phyloP scores from a whole-genome alignment of 2,329 filamentous ascomycete genomes.

The Orbilia oligospora region DNA sequence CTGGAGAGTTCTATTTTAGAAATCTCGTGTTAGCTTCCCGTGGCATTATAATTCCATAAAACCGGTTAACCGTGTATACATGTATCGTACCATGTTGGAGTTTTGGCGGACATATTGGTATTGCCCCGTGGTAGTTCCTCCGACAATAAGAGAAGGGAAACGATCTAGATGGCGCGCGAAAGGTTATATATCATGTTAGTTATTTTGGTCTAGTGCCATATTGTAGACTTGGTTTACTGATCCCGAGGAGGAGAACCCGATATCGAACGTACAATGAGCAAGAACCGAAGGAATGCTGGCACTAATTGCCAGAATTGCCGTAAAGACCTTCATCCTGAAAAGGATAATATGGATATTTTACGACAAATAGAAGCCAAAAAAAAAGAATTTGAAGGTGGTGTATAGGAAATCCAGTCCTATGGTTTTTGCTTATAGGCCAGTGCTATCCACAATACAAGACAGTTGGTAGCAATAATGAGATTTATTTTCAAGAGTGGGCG shows the following conservation, averaged over 20 bases:
- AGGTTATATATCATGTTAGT: constrained; percentile 38
- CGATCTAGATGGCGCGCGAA: constrained; percentile 16
- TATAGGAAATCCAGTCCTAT: constrained; percentile 25
- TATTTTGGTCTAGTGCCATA: constrained; percentile 6
- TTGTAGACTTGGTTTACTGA: neutral
- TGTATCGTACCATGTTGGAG: constrained; percentile 50
- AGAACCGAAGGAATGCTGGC: constrained; percentile 59
- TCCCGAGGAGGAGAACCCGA: neutral
- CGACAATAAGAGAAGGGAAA: constrained; percentile 68
- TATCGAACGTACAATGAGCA: constrained; percentile 58
- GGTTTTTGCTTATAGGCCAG: neutral
- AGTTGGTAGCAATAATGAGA: neutral
- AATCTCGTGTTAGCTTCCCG: neutral
- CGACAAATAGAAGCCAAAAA: neutral
- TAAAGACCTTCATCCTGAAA: constrained; percentile 61
- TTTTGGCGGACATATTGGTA: constrained; percentile 64
- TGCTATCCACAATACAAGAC: neutral
- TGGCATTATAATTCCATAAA: neutral
- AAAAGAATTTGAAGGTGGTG: neutral
- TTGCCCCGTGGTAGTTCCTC: constrained; percentile 65
- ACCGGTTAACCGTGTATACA: too few relatives aligned
- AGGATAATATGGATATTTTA: neutral
- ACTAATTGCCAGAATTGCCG: constrained; percentile 51
- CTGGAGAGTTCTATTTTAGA: constrained; percentile 66
- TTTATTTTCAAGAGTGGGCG: neutral